Conservation (phyloP, 768 basidiomycete genomes). For the Plicaturopsis crispa region DNA sequence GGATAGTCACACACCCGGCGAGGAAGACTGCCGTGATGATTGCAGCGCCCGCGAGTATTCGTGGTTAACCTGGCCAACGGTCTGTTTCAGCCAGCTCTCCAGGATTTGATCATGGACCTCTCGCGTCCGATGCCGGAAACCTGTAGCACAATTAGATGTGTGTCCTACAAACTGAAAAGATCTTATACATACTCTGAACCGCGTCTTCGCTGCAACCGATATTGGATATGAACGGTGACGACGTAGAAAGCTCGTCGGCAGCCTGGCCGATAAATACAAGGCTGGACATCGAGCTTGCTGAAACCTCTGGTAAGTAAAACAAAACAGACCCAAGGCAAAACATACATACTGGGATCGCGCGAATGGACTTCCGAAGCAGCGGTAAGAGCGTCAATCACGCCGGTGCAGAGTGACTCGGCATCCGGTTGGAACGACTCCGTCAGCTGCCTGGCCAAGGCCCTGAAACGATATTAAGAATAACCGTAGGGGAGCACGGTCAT, state of each 20-base stretch:
- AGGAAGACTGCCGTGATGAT: conserved; percentile 11
- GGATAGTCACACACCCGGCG: conserved; percentile 17
- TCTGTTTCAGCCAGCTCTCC: neutral
- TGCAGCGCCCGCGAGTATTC: conserved; percentile 15
- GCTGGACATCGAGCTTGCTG: conserved; percentile 16
- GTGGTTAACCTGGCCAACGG: neutral
- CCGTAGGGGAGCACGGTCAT: neutral
- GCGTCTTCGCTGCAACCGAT: conserved; percentile 34
- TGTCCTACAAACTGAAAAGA: no score
- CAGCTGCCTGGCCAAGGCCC: conserved; percentile 35
- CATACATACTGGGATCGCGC: conserved; percentile 27
- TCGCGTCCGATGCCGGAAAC: conserved; percentile 40
- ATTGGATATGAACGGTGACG: conserved; percentile 33
- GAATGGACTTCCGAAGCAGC: conserved; percentile 21
- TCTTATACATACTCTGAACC: conserved; percentile 24
- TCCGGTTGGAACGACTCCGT: conserved; percentile 39
- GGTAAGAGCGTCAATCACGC: conserved; percentile 34
- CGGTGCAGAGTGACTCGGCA: conserved; percentile 38
- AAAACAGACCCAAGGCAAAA: neutral
- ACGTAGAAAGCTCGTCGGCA: conserved; percentile 37
- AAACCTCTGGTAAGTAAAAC: conserved; percentile 4
- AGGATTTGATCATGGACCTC: neutral
- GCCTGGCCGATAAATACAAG: conserved; percentile 44
- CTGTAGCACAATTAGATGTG: conserved; percentile 26
- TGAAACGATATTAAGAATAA: conserved; percentile 13